Base-by-base conservation (phyloP, 768 basidiomycete genomes). In the Agrocybe chaxingu region DNA sequence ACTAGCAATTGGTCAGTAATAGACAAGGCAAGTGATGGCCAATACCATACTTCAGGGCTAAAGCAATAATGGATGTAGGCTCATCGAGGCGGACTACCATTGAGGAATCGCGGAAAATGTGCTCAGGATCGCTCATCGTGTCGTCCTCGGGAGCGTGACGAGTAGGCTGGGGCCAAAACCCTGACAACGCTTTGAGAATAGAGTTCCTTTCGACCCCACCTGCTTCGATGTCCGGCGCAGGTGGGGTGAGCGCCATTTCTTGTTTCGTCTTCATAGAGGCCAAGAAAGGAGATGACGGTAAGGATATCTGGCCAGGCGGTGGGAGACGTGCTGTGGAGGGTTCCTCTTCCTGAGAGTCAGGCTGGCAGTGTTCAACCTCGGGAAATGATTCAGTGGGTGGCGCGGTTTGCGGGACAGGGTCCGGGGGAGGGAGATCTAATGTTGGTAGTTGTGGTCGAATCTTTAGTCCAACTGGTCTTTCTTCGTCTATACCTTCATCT, bases 41-140 rank as follows among this genome's bases (percentile, higher is more conserved):
- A 10, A 43, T 45, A 68, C 82, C 60, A 16, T 60, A 92, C 92
- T 88, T 91, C 43, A 99, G 70, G 4, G 93, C 92, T 50, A 98
- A 84, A 6, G 97, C 95, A 56, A 98, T 94, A 61, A 98, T 97
- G 12, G 96, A 98, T 0, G 95, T 97, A 2, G 96, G 97, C 62
- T 99, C 97, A 65, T 98, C 94, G 13, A 93, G 93, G 13, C 96
- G 81, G 13, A 99, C 88, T 45, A 98, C 85, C 82, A 98, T 95
- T 2, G 88, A 85, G 11, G 92, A 93, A 62, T 96, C 95, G 34
- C 91, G 79, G 70, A 97, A 98, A 42, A 98, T 87, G 62, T 98
- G 93, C 60, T 98, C 95, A 1, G 85, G 85, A 62, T 92, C 87
- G 53, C 78, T 77, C 66, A 85, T 78, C 3, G 81, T 79, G 59